Conservation (phyloP, 1,284 basidiomycete genomes). For the Ustilago loliicola region DNA sequence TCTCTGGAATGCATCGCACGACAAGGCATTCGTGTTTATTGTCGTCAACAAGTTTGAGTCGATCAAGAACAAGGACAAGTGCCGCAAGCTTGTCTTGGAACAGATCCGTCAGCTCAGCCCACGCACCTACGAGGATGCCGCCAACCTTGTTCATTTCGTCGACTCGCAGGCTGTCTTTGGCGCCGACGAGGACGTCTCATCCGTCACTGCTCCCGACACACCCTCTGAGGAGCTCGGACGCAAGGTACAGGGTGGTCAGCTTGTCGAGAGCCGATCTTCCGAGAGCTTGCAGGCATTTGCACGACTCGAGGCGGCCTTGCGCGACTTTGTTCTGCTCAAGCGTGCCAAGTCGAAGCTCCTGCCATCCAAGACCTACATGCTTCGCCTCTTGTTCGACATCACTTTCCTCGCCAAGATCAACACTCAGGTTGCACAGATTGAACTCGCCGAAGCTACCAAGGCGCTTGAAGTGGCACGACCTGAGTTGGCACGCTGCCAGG, state of each 20-base stretch:
- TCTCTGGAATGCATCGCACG: constrained; percentile 90
- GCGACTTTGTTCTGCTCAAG: constrained; percentile 95
- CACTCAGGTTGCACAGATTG: constrained; percentile 83
- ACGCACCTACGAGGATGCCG: constrained; percentile 88
- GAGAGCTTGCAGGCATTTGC: constrained; percentile 76
- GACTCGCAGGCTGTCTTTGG: constrained; percentile 77
- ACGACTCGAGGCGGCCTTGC: constrained; percentile 88
- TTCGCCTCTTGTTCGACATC: constrained; percentile 88
- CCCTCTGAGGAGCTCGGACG: constrained; percentile 44
- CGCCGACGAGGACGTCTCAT: constrained; percentile 33
- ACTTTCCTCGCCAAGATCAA: constrained; percentile 89
- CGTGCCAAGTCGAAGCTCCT: constrained; percentile 94
- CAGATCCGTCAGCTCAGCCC: constrained; percentile 95
- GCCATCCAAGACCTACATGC: constrained; percentile 93
- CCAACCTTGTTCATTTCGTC: constrained; percentile 97
- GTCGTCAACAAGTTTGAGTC: constrained; percentile 99
- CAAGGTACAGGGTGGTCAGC: constrained; percentile 40
- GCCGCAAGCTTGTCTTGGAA: constrained; percentile 87
- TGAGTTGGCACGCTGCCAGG: constrained; percentile 75
- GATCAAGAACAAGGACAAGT: constrained; percentile 95
- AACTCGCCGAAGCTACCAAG: constrained; percentile 81
- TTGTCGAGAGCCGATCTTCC: constrained; percentile 20
- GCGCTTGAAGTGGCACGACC: constrained; percentile 83
- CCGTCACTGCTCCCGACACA: constrained; percentile 48
- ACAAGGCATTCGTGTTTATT: constrained; percentile 98